A percentile compares a stretch with the other conserved stretches of the same genome.
These are phyloP conservation scores for Mortierella sp. DNA, from an alignment of 371 early-diverging fungal genomes.

Conservation along the genomic window DNA sequence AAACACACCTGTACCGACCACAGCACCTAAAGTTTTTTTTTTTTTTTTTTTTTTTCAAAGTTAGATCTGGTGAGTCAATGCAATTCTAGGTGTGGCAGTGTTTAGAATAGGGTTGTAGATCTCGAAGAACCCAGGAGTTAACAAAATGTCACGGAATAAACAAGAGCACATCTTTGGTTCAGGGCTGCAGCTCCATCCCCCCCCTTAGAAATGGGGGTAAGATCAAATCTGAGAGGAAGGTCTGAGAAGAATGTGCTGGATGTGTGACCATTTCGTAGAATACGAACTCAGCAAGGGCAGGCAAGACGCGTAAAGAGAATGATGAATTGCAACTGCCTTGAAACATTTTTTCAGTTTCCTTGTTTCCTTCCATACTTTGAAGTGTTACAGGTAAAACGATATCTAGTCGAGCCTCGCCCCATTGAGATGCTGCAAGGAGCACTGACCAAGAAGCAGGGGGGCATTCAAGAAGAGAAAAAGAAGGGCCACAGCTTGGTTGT, in stretches of 20 bases:
- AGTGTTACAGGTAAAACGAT: neutral
- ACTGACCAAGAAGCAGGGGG: neutral
- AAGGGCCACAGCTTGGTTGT: neutral
- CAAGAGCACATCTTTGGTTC: neutral
- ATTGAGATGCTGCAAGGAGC: neutral
- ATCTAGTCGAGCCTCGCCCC: neutral
- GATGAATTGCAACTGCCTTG: neutral
- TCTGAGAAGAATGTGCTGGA: neutral
- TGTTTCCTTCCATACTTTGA: neutral
- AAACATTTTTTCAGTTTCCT: too few species aligned
- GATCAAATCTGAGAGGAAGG: neutral
- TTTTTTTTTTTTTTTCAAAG: too few species aligned
- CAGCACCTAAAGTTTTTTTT: slow-evolving; percentile 71
- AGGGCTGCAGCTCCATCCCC: neutral
- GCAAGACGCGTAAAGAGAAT: neutral
- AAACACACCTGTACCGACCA: slow-evolving; percentile 77
- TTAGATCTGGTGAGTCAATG: neutral
- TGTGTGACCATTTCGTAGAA: slow-evolving; percentile 8
- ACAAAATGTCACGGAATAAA: neutral
- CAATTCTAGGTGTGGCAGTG: neutral
- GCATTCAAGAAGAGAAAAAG: neutral
- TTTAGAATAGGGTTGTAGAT: neutral
- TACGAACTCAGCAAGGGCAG: slow-evolving; percentile 8
- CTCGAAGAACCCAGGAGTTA: neutral
- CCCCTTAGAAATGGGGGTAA: neutral